Conservation (phyloP, 2,329 filamentous ascomycete genomes). For the Aspergillus ruber region DNA sequence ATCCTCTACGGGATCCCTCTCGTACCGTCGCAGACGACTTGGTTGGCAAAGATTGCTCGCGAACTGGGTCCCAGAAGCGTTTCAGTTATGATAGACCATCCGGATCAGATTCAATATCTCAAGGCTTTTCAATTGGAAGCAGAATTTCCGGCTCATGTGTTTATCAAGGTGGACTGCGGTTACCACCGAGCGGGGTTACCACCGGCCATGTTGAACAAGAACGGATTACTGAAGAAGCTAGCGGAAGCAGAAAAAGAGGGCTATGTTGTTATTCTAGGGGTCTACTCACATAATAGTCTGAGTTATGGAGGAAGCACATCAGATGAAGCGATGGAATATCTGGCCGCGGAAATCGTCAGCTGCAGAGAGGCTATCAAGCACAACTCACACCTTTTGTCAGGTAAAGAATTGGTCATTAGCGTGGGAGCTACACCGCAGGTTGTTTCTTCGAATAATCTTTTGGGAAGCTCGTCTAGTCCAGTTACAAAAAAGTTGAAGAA, state of each 20-base stretch:
- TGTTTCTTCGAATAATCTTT: conserved; percentile 57
- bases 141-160: conserved; percentile 49
- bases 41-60: conserved; percentile 53
- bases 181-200: conserved; percentile 63
- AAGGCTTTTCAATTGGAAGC: conserved; percentile 37
- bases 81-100: conserved; percentile 64
- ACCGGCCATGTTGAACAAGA: conserved; percentile 40
- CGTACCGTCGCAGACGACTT: conserved; percentile 52
- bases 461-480: conserved; percentile 32
- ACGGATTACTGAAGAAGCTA: conserved; percentile 23
- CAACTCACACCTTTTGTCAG: conserved; percentile 10
- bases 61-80: conserved; percentile 52
- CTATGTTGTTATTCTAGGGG: conserved; percentile 47
- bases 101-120: conserved; percentile 52
- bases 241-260: conserved; percentile 20
- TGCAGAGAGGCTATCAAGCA: conserved; percentile 23
- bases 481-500: conserved; percentile 13
- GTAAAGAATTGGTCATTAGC: conserved; percentile 49
- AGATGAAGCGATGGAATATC: conserved; percentile 52
- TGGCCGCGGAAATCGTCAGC: conserved; percentile 56
- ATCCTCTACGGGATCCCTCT: conserved; percentile 69
- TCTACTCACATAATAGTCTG: conserved; percentile 69
- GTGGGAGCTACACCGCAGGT: conserved; percentile 73
- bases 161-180: conserved; percentile 70
- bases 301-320: conserved; percentile 57